Evolutionary conservation across 2,329 filamentous ascomycete species (phyloP).

Genomic region (Fusarium acutatum): DNA sequence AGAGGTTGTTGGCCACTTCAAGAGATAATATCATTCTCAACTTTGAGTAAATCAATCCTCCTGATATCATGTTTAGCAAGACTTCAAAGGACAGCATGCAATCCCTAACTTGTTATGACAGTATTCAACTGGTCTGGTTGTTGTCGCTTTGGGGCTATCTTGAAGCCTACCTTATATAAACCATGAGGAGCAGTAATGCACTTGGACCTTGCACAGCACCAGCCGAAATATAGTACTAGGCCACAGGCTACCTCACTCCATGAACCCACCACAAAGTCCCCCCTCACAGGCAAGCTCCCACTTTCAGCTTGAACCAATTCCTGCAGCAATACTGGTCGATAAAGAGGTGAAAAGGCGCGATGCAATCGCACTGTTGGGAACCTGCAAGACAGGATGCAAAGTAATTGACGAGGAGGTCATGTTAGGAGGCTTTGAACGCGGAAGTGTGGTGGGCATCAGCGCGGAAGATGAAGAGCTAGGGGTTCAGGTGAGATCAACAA

Average conservation of each 20-base stretch:
- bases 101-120: neutral
- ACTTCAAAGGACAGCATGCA: neutral
- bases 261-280: neutral
- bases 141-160: neutral
- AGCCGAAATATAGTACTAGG: neutral
- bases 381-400: slow-evolving; percentile 53
- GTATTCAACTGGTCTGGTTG: neutral
- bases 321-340: slow-evolving; percentile 53
- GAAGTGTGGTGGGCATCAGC: slow-evolving; percentile 62
- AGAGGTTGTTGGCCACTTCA: neutral
- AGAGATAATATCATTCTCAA: neutral
- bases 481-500: slow-evolving; percentile 51
- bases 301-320: slow-evolving; percentile 54
- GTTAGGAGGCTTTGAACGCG: slow-evolving; percentile 59
- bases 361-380: slow-evolving; percentile 42
- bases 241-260: neutral
- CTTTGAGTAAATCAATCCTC: neutral
- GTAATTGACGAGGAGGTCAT: slow-evolving; percentile 61
- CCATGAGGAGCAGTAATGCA: neutral
- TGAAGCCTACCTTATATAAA: neutral
- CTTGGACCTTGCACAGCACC: neutral
- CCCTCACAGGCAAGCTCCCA: slow-evolving; percentile 57
- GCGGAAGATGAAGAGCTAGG: slow-evolving; percentile 60
- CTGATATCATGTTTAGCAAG: neutral
- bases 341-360: slow-evolving; percentile 50